Base-by-base conservation (phyloP, 768 basidiomycete species). In the Podaxis pistillaris region DNA sequence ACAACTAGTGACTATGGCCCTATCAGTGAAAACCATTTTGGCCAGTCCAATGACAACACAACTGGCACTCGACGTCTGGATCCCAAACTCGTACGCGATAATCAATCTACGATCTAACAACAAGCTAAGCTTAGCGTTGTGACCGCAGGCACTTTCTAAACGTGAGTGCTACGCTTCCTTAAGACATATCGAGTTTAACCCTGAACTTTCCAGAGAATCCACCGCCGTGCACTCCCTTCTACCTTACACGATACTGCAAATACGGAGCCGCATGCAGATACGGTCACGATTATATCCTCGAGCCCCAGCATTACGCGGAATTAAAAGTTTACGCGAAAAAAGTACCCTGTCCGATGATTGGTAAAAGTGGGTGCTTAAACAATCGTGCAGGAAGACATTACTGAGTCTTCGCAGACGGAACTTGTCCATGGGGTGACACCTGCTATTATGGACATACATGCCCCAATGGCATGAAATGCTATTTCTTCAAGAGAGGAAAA, bases 161-260 rank as follows among this genome's bases (percentile, higher is more conserved):
- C 86, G 87, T 88, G 71, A 63, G 85, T 82, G 53, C 63, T 44
- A 24, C 46, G 37, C 46, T 44, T 52, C 60, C 64, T 6, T n/a
- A 46, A 46, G 49, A 47, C 19, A 46, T 13, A 54, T 26, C 63
- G 15, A 54, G 51, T 38, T 72, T 51, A 67, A 24, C 64, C 56
- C 19, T 38, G 13, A 47, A 33, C 7, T 59, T 38, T 65, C 36
- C 68, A 86, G 86, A 88, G 67, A 83, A 76, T 68, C 87, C 87
- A 1, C 82, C 88, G 24, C 87, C 88, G 15, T 89, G 88, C 69
- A 88, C 86, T 17, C 72, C 86, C 55, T 87, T 85, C 72, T 89
- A 88, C 69, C 75, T 89, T 28, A 79, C 83, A 33, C 78, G 76
- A 52, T 24, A 47, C 26, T 89, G 88, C 76, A 84, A 85, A 68